Conservation (phyloP, 2,329 filamentous ascomycete genomes). For the Beauveria caledonica region DNA sequence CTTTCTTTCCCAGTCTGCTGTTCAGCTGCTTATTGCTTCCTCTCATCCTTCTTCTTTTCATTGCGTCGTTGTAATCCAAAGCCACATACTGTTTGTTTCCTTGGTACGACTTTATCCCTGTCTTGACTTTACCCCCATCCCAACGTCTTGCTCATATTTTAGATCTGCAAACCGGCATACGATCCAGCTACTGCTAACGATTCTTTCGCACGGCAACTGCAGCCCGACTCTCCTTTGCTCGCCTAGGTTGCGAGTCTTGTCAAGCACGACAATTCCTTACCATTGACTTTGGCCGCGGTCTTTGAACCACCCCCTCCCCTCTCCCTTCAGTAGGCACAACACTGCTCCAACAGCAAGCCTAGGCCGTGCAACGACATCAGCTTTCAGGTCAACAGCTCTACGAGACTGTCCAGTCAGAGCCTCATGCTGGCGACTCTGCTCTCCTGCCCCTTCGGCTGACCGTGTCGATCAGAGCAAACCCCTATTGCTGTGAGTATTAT, state of each 20-base stretch:
- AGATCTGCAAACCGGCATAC: neutral
- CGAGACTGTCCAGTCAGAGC: neutral
- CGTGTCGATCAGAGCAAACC: neutral
- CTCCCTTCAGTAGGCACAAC: neutral
- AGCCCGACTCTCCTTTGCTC: neutral
- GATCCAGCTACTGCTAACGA: neutral
- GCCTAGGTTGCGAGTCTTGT: neutral
- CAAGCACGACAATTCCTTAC: neutral
- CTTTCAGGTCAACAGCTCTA: neutral
- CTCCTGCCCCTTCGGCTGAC: neutral
- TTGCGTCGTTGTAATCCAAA: neutral
- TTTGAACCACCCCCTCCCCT: neutral
- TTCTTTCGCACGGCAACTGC: neutral
- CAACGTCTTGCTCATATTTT: neutral
- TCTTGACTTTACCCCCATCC: neutral
- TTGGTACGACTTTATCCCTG: neutral
- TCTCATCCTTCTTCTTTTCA: neutral
- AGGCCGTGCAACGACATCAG: neutral
- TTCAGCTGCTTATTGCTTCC: neutral
- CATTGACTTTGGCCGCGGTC: neutral
- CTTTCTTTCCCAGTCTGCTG: neutral
- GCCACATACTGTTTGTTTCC: neutral
- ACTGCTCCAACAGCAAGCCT: neutral
- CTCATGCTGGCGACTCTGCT: neutral
- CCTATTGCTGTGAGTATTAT: neutral